phyloP scores from a whole-genome alignment of 2,329 filamentous ascomycete genomes.

The Nothopassalora personata region DNA sequence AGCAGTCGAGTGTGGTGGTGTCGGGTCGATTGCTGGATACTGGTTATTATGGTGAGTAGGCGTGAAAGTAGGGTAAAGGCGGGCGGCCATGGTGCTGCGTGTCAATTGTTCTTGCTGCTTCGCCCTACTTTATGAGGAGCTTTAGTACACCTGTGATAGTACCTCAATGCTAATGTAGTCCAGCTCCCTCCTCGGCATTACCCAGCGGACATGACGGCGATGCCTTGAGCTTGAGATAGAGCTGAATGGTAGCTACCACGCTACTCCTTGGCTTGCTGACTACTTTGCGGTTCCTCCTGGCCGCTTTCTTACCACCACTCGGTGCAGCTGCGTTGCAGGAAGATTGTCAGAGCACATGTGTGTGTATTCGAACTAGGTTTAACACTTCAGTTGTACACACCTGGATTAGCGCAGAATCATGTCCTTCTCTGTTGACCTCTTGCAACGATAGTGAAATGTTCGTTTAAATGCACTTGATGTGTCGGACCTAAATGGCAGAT shows the following conservation, averaged over 20 bases:
- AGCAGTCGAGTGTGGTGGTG: conserved; percentile 37
- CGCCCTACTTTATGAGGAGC: background rate
- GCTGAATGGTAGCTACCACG: too few species aligned
- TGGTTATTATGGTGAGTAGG: conserved; percentile 33
- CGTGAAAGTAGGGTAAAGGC: conserved; percentile 33
- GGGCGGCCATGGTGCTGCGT: background rate
- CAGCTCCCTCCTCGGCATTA: background rate
- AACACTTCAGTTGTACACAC: too few species aligned
- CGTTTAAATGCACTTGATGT: background rate
- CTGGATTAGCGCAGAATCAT: too few species aligned
- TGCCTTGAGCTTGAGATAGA: background rate
- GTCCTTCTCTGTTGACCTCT: too few species aligned
- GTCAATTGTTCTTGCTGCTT: background rate
- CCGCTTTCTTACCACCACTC: too few species aligned
- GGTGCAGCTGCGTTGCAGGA: too few species aligned
- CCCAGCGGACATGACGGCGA: conserved; percentile 1
- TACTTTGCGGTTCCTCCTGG: background rate
- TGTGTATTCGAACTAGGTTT: too few species aligned
- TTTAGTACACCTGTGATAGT: background rate
- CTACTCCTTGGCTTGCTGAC: background rate
- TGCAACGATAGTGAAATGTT: background rate
- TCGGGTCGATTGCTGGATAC: conserved; percentile 37
- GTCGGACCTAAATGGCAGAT: background rate
- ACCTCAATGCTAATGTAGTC: background rate
- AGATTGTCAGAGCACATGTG: too few species aligned